Evolutionary conservation across 768 basidiomycete species (phyloP), one percentile per base, ranked within the genome.

Genomic region (Mycena chlorophos): DNA sequence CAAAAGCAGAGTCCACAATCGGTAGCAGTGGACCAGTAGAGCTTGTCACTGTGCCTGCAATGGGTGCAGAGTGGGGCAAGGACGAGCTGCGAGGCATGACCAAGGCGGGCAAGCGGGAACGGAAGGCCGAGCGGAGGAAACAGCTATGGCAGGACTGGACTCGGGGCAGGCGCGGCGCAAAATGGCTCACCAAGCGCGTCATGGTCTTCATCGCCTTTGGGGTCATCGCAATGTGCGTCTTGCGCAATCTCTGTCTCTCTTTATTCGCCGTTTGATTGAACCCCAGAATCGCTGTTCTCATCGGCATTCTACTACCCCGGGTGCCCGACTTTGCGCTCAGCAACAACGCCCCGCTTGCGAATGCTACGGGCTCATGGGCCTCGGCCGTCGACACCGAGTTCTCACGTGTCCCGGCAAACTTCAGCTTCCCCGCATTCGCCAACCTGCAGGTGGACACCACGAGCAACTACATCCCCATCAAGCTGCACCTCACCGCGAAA

Each of bases 41-140:
- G 71, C 78, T 95, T 69, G 88, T 96, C 40, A 96, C 94, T 1
- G 92, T 97, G 0, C 94, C 94, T 2, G 90, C 90, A 2, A 78
- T 98, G 2, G 94, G 94, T 19, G 75, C 94, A 0, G 94, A 98
- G 73, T 98, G 94, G 94, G 81, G 81, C 23, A 84, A 85, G 48
- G 74, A 80, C 19, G 94, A 98, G 68, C 71, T 97, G 69, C 81
- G 79, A 46, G 80, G 81, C 31, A 88, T 92, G 82, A 89, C 88
- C 1, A 88, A 86, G 65, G 73, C 84, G 2, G 89, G 83, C 4
- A 82, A 81, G 66, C 76, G 80, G 26, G 87, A 91, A 69, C 75
- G 80, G 48, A 83, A 83, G 66, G 65, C 73, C 14, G 83, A 84
- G 46, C 66, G 72, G 46, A 77, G 84, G 54, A 72, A 65, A 52